Percentiles rank a stretch among this genome's conserved stretches.
These are phyloP conservation scores for Zhuliangozyma blackwelliae DNA, from an alignment of 1,139 yeast species.

Conservation along the genomic window DNA sequence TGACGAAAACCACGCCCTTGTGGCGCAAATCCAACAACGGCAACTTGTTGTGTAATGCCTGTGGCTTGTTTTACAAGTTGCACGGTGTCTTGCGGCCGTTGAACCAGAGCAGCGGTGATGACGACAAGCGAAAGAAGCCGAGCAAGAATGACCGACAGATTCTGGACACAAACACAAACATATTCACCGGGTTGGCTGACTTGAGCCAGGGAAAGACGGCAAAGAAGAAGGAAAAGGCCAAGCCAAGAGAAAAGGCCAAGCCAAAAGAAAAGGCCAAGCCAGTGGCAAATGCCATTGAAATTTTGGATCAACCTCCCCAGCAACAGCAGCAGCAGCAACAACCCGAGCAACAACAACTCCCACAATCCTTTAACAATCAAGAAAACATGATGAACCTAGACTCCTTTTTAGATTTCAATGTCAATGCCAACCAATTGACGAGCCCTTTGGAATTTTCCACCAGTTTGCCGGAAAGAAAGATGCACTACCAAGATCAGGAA, in stretches of 20 bases:
- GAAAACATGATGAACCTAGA: constrained; percentile 12
- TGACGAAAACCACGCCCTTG: constrained; percentile 43
- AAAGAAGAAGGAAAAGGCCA: neutral
- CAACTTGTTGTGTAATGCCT: constrained; percentile 44
- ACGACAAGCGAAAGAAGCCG: constrained; percentile 4
- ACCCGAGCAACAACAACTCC: too few relatives aligned
- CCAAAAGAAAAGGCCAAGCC: too few relatives aligned
- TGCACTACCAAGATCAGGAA: constrained; percentile 1
- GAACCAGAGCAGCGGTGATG: constrained; percentile 12
- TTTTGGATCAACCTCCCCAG: constrained; percentile 4
- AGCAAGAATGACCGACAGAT: constrained; percentile 17
- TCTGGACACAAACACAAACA: constrained; percentile 19
- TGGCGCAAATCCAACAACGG: constrained; percentile 47
- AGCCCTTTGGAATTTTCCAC: constrained; percentile 1
- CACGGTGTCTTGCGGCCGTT: constrained; percentile 46
- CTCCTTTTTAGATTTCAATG: constrained; percentile 10
- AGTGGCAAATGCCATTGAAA: too few relatives aligned
- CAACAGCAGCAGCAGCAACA: neutral
- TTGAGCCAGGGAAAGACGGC: too few relatives aligned
- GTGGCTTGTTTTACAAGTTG: constrained; percentile 44
- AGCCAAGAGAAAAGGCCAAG: too few relatives aligned
- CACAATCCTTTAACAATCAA: too few relatives aligned
- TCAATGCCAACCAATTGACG: constrained; percentile 2
- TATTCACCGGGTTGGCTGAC: constrained; percentile 19
- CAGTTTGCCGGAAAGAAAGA: constrained; percentile 1